Percentiles rank a stretch among this genome's conserved stretches.
phyloP scores from a whole-genome alignment of 2,329 filamentous ascomycete genomes.

The Fusarium sp. region DNA sequence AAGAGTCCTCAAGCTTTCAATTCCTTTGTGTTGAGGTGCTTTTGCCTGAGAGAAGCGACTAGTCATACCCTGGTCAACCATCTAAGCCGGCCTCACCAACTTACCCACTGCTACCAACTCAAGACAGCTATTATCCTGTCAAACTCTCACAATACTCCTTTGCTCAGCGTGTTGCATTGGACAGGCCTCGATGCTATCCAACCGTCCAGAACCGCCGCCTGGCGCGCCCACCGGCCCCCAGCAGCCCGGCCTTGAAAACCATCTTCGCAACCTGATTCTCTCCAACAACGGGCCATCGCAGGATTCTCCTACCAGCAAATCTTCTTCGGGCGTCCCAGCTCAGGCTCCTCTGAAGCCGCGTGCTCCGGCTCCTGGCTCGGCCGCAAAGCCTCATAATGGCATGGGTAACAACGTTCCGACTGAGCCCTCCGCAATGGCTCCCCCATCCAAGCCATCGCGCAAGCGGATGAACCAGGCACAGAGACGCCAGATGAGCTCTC shows the following conservation, averaged over 20 bases:
- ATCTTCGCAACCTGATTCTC: conserved; percentile 70
- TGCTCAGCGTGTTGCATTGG: neutral
- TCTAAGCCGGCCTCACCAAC: conserved; percentile 3
- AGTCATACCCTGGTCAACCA: conserved; percentile 7
- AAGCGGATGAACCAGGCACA: conserved; percentile 73
- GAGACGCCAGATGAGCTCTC: conserved; percentile 71
- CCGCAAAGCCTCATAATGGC: neutral
- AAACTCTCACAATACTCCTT: neutral
- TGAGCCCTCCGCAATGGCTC: conserved; percentile 8
- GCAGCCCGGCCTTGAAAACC: conserved; percentile 62
- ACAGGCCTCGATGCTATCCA: conserved; percentile 15
- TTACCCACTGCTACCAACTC: neutral
- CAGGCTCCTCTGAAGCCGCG: conserved; percentile 1
- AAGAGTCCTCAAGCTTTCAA: neutral
- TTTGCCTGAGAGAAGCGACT: conserved; percentile 17
- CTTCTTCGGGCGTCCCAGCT: neutral
- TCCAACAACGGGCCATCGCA: conserved; percentile 56
- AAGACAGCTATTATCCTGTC: neutral
- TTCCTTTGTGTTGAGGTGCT: neutral
- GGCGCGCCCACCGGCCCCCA: conserved; percentile 3
- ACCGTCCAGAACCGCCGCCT: conserved; percentile 9
- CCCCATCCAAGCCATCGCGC: conserved; percentile 49
- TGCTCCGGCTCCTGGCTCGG: neutral
- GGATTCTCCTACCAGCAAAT: conserved; percentile 10
- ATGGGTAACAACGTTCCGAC: neutral